Base-by-base conservation (phyloP, 1,284 basidiomycete species). In the Ustilago nuda region DNA sequence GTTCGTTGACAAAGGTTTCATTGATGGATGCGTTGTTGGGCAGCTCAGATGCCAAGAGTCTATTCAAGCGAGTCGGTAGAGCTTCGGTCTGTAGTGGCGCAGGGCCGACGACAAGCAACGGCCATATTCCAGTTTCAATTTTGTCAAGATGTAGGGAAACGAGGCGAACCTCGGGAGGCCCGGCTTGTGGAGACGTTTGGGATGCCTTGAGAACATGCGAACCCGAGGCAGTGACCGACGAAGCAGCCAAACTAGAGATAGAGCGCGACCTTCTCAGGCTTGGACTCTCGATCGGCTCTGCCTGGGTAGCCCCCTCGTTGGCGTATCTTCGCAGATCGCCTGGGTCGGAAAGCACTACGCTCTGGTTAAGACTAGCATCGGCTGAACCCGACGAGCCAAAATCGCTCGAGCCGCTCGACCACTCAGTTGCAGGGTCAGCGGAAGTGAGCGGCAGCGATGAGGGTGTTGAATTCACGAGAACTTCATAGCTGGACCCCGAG, bases 131-230 rank as follows among this genome's bases (percentile, higher is more conserved):
- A 13, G 78, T 53, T 12, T 73, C 67, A 27, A 79, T 35, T 72
- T 79, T 79, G 59, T 79, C 74, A 2, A 79, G 60, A 53, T 77
- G 75, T 15, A 79, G 35, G 0, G 78, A 77, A 23, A 79, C 74
- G 2, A 79, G 74, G 27, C 78, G 61, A 4, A 72, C 74, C 39
- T 73, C 67, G 1, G 72, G 76, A 11, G 67, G 72, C 12, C 63
- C 68, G 23, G 3, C 43, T 30, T 12, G 46, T 3, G 72, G 57
- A 17, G 61, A 54, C 3, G 32, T 2, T 11, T 55, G 51, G 0
- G 50, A 27, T 3, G 41, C 32, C 7, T 36, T 36, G 5, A 54
- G n/a, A 15, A 32, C 1, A 17, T 19, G n/a, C 5, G 46, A 12
- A 1, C 56, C 33, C 17, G 64, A 33, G 2, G 23, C 50, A 17